These are phyloP conservation scores for Litchi chinensis DNA, from an alignment of 345 rosid species.

Conservation along the genomic window DNA sequence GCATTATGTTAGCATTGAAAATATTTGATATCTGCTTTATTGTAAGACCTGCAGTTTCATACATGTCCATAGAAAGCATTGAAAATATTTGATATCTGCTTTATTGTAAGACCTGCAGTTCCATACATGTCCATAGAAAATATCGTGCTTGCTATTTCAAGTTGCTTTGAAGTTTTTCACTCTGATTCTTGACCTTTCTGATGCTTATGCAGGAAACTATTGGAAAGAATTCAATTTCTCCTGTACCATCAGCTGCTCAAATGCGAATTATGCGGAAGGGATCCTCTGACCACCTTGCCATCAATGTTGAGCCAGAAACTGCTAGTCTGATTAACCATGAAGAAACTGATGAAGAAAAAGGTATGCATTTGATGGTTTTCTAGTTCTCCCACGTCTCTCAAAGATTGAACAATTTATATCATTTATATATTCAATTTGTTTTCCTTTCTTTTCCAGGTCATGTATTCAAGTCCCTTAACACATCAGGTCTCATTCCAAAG, in stretches of 20 bases:
- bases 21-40: not conserved
- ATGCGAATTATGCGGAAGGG: conserved; percentile 79
- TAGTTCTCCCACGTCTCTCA: conserved; percentile 1
- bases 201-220: conserved; percentile 53
- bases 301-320: conserved; percentile 71
- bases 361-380: conserved; percentile 32
- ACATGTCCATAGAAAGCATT: not conserved
- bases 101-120: not conserved
- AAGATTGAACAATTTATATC: not conserved
- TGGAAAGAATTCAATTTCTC: conserved; percentile 52
- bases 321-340: conserved; percentile 52
- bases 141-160: not conserved
- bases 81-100: not conserved
- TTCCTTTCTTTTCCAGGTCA: conserved; percentile 57
- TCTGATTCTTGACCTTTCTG: conserved; percentile 6
- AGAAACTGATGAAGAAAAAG: conserved; percentile 86
- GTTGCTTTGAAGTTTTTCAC: not conserved
- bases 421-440: not conserved
- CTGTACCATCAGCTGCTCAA: conserved; percentile 77
- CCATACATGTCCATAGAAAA: not conserved
- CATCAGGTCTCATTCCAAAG: conserved; percentile 81
- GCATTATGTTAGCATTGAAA: not conserved
- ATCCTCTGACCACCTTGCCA: conserved; percentile 84
- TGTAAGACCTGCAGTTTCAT: not conserved
- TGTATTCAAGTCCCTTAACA: conserved; percentile 77